Conservation (phyloP, 2,329 filamentous ascomycete genomes). For the Diaporthe caulivora region DNA sequence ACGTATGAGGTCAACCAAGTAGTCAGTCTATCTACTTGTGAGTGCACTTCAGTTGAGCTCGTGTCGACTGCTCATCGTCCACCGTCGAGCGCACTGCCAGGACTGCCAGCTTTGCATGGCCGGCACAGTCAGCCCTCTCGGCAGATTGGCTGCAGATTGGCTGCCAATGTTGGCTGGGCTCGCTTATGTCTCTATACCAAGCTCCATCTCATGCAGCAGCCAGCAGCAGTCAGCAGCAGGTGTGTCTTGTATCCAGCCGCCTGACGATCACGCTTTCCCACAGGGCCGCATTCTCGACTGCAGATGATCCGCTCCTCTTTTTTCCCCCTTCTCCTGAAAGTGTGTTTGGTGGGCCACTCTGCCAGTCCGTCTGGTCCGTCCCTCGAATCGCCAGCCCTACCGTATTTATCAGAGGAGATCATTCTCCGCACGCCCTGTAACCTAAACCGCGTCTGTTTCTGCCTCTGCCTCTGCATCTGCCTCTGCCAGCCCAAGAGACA, state of each 20-base stretch:
- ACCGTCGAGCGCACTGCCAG: too few relatives aligned
- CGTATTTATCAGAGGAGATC: constrained; percentile 12
- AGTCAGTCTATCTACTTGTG: too few relatives aligned
- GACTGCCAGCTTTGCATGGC: neutral
- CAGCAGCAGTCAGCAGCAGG: neutral
- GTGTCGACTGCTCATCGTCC: neutral
- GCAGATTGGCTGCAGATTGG: constrained; percentile 5
- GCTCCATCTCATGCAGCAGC: constrained; percentile 19
- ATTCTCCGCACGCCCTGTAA: constrained; percentile 13
- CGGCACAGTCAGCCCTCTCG: constrained; percentile 6
- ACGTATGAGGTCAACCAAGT: too few relatives aligned
- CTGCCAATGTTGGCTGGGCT: constrained; percentile 8
- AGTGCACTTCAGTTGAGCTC: too few relatives aligned
- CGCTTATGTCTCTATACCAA: constrained; percentile 13
- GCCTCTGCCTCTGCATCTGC: neutral
- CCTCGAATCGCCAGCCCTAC: constrained; percentile 14
- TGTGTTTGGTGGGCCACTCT: constrained; percentile 12
- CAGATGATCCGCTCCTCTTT: constrained; percentile 17
- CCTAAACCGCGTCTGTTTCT: too few relatives aligned
- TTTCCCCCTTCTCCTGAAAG: constrained; percentile 12
- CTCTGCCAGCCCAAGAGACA: neutral
- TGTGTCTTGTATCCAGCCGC: neutral
- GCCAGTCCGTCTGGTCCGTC: neutral
- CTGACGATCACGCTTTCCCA: constrained; percentile 15
- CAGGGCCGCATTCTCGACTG: neutral